Evolutionary conservation across 2,329 filamentous ascomycete species (phyloP).

Genomic region (Mycosphaerella sp.): DNA sequence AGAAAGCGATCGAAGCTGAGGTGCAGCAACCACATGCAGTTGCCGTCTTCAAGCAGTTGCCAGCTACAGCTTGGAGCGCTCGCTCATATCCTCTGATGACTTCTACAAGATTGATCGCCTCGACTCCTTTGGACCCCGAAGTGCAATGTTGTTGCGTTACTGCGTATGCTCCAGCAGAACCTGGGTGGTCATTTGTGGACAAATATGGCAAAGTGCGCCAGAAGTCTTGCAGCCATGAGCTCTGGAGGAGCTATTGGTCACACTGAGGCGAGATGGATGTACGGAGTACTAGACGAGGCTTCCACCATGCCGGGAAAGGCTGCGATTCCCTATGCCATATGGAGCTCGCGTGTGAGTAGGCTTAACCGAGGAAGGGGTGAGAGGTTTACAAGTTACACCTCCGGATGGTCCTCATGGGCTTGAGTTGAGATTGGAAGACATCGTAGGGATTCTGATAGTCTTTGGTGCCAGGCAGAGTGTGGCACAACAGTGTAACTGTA

Average conservation of each 20-base stretch:
- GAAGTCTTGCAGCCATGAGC: slow-evolving; percentile 14
- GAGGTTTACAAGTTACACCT: too few species aligned
- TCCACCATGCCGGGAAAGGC: too few species aligned
- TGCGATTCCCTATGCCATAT: too few species aligned
- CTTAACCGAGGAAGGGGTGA: too few species aligned
- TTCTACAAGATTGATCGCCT: slow-evolving; percentile 25
- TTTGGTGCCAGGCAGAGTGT: too few species aligned
- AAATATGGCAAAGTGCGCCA: slow-evolving; percentile 15
- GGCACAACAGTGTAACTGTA: too few species aligned
- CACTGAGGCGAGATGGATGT: background rate
- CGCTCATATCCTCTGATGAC: slow-evolving; percentile 24
- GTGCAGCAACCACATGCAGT: background rate
- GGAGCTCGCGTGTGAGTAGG: too few species aligned
- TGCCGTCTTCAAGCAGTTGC: slow-evolving; percentile 26
- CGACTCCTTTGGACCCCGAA: slow-evolving; percentile 24
- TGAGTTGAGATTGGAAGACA: too few species aligned
- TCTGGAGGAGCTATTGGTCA: slow-evolving; percentile 27
- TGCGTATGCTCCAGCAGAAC: slow-evolving; percentile 32
- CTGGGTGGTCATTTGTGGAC: slow-evolving; percentile 19
- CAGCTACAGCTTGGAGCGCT: background rate
- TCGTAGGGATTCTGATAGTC: too few species aligned
- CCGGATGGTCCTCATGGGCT: too few species aligned
- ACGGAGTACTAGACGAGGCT: too few species aligned
- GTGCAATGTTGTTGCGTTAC: slow-evolving; percentile 20
- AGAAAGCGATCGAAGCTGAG: background rate